Percentiles rank a stretch among this genome's conserved stretches.
phyloP scores from a whole-genome alignment of 2,329 filamentous ascomycete species.

The Talaromyces sp. region DNA sequence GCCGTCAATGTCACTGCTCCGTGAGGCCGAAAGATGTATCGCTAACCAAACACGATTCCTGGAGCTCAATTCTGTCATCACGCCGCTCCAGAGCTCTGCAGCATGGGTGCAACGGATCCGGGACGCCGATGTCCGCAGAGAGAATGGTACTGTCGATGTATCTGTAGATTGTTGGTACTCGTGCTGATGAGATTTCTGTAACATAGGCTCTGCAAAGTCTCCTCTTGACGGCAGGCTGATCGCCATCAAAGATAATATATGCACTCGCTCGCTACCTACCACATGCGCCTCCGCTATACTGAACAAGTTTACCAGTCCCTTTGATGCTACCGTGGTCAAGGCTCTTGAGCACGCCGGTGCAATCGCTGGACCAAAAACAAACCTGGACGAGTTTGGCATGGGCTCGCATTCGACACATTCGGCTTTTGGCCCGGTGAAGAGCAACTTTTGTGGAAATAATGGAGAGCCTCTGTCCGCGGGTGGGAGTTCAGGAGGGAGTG shows the following conservation, averaged over 20 bases:
- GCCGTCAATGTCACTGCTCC: slow-evolving; percentile 39
- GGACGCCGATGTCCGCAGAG: slow-evolving; percentile 31
- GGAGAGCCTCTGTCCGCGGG: slow-evolving; percentile 61
- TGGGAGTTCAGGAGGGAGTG: slow-evolving; percentile 90
- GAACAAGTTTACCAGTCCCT: slow-evolving; percentile 65
- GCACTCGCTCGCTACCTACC: slow-evolving; percentile 60
- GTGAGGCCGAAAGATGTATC: slow-evolving; percentile 40
- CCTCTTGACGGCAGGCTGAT: slow-evolving; percentile 44
- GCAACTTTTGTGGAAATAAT: slow-evolving; percentile 26
- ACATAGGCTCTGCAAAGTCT: slow-evolving; percentile 30
- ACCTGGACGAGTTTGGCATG: slow-evolving; percentile 96
- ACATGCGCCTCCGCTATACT: slow-evolving; percentile 80
- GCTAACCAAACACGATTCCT: slow-evolving; percentile 33
- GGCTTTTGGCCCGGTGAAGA: slow-evolving; percentile 58
- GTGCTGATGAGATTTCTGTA: not conserved
- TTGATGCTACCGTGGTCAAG: slow-evolving; percentile 73
- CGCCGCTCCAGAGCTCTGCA: slow-evolving; percentile 27
- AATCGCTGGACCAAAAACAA: slow-evolving; percentile 70
- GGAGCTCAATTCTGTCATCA: slow-evolving; percentile 38
- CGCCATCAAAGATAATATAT: slow-evolving; percentile 74
- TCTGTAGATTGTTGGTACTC: not conserved
- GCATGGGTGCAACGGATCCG: slow-evolving; percentile 31
- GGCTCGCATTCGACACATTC: slow-evolving; percentile 74
- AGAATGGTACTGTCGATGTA: slow-evolving; percentile 24
- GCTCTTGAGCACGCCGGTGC: slow-evolving; percentile 61